A percentile compares a stretch with the other conserved stretches of the same genome.
These are phyloP conservation scores for Plasmodium chabaudi DNA, from an alignment of 169 alveolate species.

Conservation along the genomic window DNA sequence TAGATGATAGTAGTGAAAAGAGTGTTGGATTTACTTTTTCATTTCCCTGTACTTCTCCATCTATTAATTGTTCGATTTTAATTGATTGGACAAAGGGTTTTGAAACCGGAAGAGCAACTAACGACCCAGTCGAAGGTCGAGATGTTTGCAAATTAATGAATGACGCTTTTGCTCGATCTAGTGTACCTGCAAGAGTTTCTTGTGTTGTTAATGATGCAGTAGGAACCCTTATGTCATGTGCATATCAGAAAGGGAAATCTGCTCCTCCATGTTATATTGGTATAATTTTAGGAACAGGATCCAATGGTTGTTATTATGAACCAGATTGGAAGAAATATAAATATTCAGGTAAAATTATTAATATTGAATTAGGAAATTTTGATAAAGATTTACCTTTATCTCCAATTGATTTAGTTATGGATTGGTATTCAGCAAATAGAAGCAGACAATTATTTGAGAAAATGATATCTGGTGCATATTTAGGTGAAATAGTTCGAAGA, in stretches of 20 bases:
- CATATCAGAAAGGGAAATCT: slow-evolving; percentile 85
- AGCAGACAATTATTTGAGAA: slow-evolving; percentile 91
- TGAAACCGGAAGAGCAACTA: slow-evolving; percentile 92
- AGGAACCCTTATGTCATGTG: slow-evolving; percentile 92
- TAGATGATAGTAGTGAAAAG: slow-evolving; percentile 62
- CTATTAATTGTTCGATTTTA: slow-evolving; percentile 82
- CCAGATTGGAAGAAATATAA: slow-evolving; percentile 88
- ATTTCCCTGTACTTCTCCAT: slow-evolving; percentile 88
- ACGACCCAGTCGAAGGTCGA: slow-evolving; percentile 92
- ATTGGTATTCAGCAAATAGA: slow-evolving; percentile 87
- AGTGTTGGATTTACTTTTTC: slow-evolving; percentile 90
- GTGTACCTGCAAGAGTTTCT: slow-evolving; percentile 85
- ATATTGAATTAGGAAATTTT: slow-evolving; percentile 92
- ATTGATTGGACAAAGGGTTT: slow-evolving; percentile 94
- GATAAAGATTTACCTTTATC: slow-evolving; percentile 89
- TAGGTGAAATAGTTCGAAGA: slow-evolving; percentile 91
- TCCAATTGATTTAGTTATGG: slow-evolving; percentile 87
- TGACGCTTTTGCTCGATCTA: slow-evolving; percentile 87
- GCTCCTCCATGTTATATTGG: slow-evolving; percentile 89
- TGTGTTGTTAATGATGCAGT: slow-evolving; percentile 92
- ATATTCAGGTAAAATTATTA: slow-evolving; percentile 88
- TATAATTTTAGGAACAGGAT: slow-evolving; percentile 91
- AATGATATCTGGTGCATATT: slow-evolving; percentile 91
- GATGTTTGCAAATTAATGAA: slow-evolving; percentile 90
- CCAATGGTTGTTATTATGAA: slow-evolving; percentile 91